Base-by-base conservation (phyloP, 768 basidiomycete species). In the Podaxis sp. region DNA sequence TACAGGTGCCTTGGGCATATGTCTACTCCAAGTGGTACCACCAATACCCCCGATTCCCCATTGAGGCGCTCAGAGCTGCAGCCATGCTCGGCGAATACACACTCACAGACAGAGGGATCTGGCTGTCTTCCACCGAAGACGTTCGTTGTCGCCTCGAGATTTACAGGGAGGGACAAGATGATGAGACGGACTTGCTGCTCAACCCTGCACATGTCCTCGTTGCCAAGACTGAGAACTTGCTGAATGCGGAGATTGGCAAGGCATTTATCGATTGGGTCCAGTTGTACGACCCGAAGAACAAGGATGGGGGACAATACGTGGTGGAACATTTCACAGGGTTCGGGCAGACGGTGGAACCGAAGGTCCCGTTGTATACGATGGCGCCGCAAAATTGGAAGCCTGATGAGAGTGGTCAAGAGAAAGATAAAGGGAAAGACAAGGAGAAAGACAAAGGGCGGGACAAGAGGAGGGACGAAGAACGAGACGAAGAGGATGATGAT, bases 1-100 rank as follows among this genome's bases (percentile, higher is more conserved):
- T 13, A 11, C 82, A 85, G 71, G 83, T 77, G 55, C 85, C 85
- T 3, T 86, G 84, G 85, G 84, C 76, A 6, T 70, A 74, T 39
- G 68, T 74, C 8, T 82, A 82, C 66, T 83, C 83, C 2, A 79
- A 75, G 22, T 86, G 83, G 84, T 87, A 86, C 66, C 84, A 86
- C 66, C 81, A 84, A 66, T 85, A 84, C 69, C 77, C 82, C 2
- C 76, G 74, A 0, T 86, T 82, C 70, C 84, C 84, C 0, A 67
- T 79, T 0, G 74, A 84, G 69, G 81, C 83, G 1, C 72, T 85
- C 8, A 65, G 69, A n/a, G 82, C 81, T 1, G 82, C 85, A 1
- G 74, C 82, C 2, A 63, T 75, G 5, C 70, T 84, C 40, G 69
- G 71, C 7, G 84, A 86, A 66, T 86, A 85, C 64, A 85, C 83